A percentile compares a stretch with the other conserved stretches of the same genome.
These are phyloP conservation scores for Acer campestre DNA, from an alignment of 345 rosid species.

Conservation along the genomic window DNA sequence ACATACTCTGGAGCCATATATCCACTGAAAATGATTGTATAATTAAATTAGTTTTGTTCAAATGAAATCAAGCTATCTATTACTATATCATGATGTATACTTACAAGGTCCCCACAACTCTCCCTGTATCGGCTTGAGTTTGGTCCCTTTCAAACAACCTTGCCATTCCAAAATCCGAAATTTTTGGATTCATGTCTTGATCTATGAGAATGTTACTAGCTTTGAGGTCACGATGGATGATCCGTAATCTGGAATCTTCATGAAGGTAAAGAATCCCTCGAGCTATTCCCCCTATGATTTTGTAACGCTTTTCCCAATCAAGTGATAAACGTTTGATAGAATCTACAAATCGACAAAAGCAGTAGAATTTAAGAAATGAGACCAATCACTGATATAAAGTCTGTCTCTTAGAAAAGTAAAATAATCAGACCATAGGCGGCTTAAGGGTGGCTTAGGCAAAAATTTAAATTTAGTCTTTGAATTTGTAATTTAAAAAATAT, in stretches of 20 bases:
- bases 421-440: too few relatives aligned
- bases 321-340: background rate
- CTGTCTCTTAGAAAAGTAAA: background rate
- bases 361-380: background rate
- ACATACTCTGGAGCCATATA: conserved; percentile 28
- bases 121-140: conserved; percentile 8
- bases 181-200: conserved; percentile 6
- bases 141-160: conserved; percentile 9
- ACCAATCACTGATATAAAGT: background rate
- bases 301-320: conserved; percentile 19
- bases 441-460: too few relatives aligned
- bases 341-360: background rate
- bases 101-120: conserved; percentile 3
- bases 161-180: conserved; percentile 16
- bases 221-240: conserved; percentile 22
- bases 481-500: too few relatives aligned
- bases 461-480: too few relatives aligned
- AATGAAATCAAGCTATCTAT: background rate
- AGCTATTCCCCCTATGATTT: conserved; percentile 12
- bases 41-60: background rate
- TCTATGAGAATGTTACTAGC: conserved; percentile 10
- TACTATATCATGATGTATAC: background rate
- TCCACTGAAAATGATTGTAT: background rate
- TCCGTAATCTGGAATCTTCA: conserved; percentile 11
- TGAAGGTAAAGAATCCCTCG: conserved; percentile 17